Evolutionary conservation across 1,284 basidiomycete species (phyloP), one percentile per base, ranked within the genome.

Genomic region (Neotropicomus parvogracilis): DNA sequence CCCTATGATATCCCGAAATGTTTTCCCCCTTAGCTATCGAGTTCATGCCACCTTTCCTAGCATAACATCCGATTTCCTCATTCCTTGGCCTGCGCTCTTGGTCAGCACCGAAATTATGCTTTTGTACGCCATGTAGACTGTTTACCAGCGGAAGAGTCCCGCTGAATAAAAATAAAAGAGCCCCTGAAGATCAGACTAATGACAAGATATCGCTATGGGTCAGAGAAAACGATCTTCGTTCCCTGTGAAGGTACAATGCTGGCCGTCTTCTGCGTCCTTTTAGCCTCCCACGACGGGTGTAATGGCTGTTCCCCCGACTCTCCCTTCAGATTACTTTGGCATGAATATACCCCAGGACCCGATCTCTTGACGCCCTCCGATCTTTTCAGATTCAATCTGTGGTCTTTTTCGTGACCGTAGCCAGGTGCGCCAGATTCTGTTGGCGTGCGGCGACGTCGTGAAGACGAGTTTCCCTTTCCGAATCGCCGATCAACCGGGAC

Each of bases 231-330:
- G 51, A 85, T 85, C 68, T 85, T 85, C 56, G 74, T 84, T 29
- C 84, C 84, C 64, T 80, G 78, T 46, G 80, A 71, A 35, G 79
- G 75, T 24, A 82, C 60, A 41, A 87, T 82, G 8, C 69, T 69
- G 14, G 70, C 71, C 44, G 69, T 72, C 65, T 87, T 88, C 51
- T 87, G 68, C 62, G 80, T 81, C 67, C 76, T 78, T 69, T 94
- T 95, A 4, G 93, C 93, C 68, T 90, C 89, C 93, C 94, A 97
- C 16, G 90, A 93, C 2, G 93, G 94, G 70, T 97, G 94, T 48
- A 94, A 57, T 26, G 78, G 72, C 53, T 70, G 74, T 47, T 75
- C 70, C 14, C 66, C 60, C 37, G 16, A 45, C 44, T 49, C 57
- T 34, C 34, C 32, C 48, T 44, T 26, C 32, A 27, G 20, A 36